Base-by-base conservation (phyloP, 163 green algal genomes). In the Prototheca stagnorum region DNA sequence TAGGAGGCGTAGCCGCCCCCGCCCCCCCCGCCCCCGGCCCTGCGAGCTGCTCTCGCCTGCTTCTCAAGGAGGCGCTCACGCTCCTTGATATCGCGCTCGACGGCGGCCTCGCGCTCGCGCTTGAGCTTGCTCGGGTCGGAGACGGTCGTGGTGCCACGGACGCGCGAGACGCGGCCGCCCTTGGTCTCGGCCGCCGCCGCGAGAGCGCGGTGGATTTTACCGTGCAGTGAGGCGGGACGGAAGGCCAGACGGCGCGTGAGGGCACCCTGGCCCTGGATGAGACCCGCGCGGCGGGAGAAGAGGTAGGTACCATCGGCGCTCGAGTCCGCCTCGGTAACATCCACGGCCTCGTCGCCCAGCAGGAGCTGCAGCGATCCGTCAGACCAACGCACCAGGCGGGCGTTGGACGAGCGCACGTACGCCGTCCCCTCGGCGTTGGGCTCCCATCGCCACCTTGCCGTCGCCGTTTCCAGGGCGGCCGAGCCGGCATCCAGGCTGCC, bases 381-480 rank as follows among this genome's bases (percentile, higher is more conserved):
- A 5, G 71, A 82, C 85, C 85, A 95, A n/a, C 71, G 59, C 42
- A 94, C 77, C 37, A 92, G 75, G 22, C 81, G 68, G 7, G 82
- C 77, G 51, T 91, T 93, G 69, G 60, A 78, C 63, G 86, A 59
- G 4, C 35, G 53, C 28, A n/a, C n/a, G n/a, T 64, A 37, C 1
- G 25, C n/a, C 24, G 50, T 42, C 4, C 67, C 67, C 17, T 63
- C 51, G 2, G 35, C 33, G 5, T 39, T 45, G n/a, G 23, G 20
- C 8, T 5, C 39, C 44, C 40, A 68, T 6, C 62, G 53, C 58
- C 58, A 70, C 5, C 61, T 24, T 5, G 35, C 19, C 14, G 42
- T 49, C n/a, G n/a, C n/a, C 9, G 42, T 36, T 5, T 21, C 31
- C 31, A 9, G 12, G 31, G 31, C 31, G 11, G 31, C 31, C 31